phyloP scores from a whole-genome alignment of 163 green algal genomes.

The Scenedesmus sp. region DNA sequence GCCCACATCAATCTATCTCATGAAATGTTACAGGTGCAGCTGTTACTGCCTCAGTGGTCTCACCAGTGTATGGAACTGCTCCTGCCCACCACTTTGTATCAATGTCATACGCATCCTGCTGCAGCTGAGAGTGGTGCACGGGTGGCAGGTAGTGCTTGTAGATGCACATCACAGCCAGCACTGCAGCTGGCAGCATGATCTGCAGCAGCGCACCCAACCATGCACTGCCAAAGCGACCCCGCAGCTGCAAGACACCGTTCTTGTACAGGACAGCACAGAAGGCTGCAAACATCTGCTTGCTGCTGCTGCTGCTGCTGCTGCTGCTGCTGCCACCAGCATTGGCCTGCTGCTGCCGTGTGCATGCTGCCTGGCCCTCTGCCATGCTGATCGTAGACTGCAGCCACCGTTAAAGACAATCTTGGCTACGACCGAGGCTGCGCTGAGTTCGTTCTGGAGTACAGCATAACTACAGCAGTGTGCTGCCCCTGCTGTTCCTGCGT shows the following conservation, averaged over 20 bases:
- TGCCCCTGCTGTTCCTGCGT: neutral
- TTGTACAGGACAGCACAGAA: conserved; percentile 75
- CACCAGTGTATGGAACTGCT: conserved; percentile 30
- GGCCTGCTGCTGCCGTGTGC: neutral
- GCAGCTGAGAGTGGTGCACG: conserved; percentile 29
- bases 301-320: neutral
- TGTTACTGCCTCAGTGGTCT: neutral
- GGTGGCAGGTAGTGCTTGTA: conserved; percentile 80
- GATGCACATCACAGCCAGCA: conserved; percentile 81
- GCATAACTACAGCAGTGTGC: neutral
- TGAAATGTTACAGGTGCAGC: neutral
- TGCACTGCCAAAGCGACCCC: conserved; percentile 65
- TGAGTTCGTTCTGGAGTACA: neutral
- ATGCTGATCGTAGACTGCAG: neutral
- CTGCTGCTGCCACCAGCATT: neutral
- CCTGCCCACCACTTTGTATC: conserved; percentile 49
- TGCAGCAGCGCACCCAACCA: conserved; percentile 66
- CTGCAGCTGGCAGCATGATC: conserved; percentile 69
- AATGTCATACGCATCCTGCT: conserved; percentile 29
- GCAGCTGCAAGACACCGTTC: conserved; percentile 74
- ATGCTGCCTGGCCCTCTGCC: neutral
- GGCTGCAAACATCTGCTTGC: conserved; percentile 39
- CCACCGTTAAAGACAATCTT: neutral
- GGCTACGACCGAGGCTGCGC: neutral
- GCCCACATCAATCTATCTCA: neutral